These are phyloP conservation scores for Trametes pubescens DNA, from an alignment of 1,284 basidiomycete species.

Conservation along the genomic window DNA sequence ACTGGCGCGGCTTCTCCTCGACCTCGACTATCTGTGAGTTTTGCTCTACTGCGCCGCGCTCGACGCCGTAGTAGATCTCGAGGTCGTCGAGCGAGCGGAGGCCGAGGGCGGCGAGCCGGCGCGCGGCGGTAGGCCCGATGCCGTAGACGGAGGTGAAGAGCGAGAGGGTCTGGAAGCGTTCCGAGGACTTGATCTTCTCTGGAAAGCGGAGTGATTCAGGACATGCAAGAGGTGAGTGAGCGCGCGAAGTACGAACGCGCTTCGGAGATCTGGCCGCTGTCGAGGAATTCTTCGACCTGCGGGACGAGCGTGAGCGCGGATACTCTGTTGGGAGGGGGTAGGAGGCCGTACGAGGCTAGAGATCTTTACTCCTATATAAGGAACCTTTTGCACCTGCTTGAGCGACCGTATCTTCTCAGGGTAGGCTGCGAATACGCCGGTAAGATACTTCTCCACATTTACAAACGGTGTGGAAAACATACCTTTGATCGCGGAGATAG, in stretches of 20 bases:
- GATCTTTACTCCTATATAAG: slow-evolving; percentile 70
- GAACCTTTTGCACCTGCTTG: slow-evolving; percentile 60
- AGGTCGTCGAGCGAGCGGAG: slow-evolving; percentile 69
- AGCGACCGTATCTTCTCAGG: slow-evolving; percentile 58
- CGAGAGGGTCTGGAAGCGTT: slow-evolving; percentile 63
- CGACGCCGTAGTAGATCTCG: slow-evolving; percentile 68
- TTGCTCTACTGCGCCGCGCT: slow-evolving; percentile 36
- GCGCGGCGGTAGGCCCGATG: slow-evolving; percentile 74
- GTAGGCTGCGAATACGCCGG: slow-evolving; percentile 56
- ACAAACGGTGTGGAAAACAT: slow-evolving; percentile 15
- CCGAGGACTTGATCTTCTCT: slow-evolving; percentile 58
- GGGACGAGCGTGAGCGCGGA: neutral
- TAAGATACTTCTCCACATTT: neutral
- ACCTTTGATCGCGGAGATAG: slow-evolving; percentile 78
- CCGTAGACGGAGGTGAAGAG: slow-evolving; percentile 74
- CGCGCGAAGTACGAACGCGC: slow-evolving; percentile 53
- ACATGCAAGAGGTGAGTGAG: neutral
- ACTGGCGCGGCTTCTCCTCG: slow-evolving; percentile 31
- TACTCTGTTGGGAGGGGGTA: neutral
- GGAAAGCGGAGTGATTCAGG: neutral
- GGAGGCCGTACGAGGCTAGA: slow-evolving; percentile 55
- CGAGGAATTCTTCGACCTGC: slow-evolving; percentile 70
- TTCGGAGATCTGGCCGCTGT: slow-evolving; percentile 64
- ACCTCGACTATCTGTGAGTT: slow-evolving; percentile 33
- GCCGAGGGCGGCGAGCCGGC: slow-evolving; percentile 65